Percentiles rank a stretch among this genome's conserved stretches.
phyloP scores from a whole-genome alignment of 2,329 filamentous ascomycete species.

The Cadophora gregata region DNA sequence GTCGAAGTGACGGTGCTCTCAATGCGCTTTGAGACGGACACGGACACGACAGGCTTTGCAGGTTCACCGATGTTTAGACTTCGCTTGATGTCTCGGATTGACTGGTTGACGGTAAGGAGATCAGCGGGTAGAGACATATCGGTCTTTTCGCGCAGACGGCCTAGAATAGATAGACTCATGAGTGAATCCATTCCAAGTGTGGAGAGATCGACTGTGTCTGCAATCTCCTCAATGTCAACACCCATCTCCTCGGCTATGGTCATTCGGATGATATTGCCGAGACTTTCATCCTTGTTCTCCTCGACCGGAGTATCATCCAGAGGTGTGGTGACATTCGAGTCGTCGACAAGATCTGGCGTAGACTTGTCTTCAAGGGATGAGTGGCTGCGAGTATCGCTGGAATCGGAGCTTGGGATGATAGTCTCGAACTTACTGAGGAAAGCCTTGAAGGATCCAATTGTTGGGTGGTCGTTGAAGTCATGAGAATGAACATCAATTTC shows the following conservation, averaged over 20 bases:
- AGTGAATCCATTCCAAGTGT: slow-evolving; percentile 65
- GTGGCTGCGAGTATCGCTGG: slow-evolving; percentile 21
- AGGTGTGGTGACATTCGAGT: slow-evolving; percentile 59
- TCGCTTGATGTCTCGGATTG: slow-evolving; percentile 41
- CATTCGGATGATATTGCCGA: slow-evolving; percentile 62
- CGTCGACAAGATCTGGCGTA: slow-evolving; percentile 53
- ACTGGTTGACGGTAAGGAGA: slow-evolving; percentile 36
- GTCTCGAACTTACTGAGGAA: slow-evolving; percentile 50
- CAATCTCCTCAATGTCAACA: slow-evolving; percentile 68
- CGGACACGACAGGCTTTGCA: slow-evolving; percentile 17
- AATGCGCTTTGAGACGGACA: slow-evolving; percentile 11
- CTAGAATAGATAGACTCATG: slow-evolving; percentile 61
- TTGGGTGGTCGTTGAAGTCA: slow-evolving; percentile 52
- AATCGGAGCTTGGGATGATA: slow-evolving; percentile 22
- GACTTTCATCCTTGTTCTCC: slow-evolving; percentile 53
- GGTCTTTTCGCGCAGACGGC: slow-evolving; percentile 60
- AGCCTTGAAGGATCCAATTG: slow-evolving; percentile 58
- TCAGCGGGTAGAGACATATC: slow-evolving; percentile 57
- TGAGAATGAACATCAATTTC: slow-evolving; percentile 54
- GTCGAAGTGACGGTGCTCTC: background rate
- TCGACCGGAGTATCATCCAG: slow-evolving; percentile 53
- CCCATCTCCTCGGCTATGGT: slow-evolving; percentile 76
- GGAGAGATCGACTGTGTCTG: slow-evolving; percentile 59
- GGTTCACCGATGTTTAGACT: slow-evolving; percentile 36
- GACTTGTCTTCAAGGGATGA: slow-evolving; percentile 25